Percentiles rank a stretch among this genome's conserved stretches.
These are phyloP conservation scores for Ciborinia camelliae DNA, from an alignment of 2,329 filamentous ascomycete genomes.

Conservation along the genomic window DNA sequence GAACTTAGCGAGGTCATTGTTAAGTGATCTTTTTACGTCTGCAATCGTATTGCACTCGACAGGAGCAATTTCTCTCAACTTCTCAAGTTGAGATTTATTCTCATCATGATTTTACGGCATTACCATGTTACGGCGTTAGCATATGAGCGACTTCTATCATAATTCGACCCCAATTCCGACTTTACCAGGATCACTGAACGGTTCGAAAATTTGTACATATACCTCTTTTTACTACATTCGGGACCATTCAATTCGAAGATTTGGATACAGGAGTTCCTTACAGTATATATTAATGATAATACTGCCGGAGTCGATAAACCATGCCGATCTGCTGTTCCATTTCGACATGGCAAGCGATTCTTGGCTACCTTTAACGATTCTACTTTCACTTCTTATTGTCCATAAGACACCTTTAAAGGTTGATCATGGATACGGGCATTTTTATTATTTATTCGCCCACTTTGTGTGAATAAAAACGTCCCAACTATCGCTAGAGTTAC, in stretches of 20 bases:
- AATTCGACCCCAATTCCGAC: conserved; percentile 23
- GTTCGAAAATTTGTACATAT: conserved; percentile 33
- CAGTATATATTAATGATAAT: conserved; percentile 34
- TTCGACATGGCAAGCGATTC: conserved; percentile 17
- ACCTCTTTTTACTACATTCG: conserved; percentile 22
- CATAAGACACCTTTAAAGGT: conserved; percentile 11
- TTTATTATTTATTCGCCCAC: conserved; percentile 13
- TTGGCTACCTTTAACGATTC: conserved; percentile 18
- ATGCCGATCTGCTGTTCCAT: conserved; percentile 12
- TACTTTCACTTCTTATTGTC: conserved; percentile 25
- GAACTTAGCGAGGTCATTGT: conserved; percentile 36
- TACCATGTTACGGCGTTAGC: conserved; percentile 36
- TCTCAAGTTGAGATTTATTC: conserved; percentile 26
- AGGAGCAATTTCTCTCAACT: conserved; percentile 22
- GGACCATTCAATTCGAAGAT: conserved; percentile 20
- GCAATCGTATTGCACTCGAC: conserved; percentile 13
- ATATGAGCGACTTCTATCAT: conserved; percentile 34
- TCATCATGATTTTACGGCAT: conserved; percentile 37
- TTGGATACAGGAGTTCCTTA: conserved; percentile 21
- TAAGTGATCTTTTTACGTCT: conserved; percentile 23
- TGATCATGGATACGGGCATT: conserved; percentile 5
- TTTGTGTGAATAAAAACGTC: conserved; percentile 28
- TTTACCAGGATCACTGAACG: conserved; percentile 16
- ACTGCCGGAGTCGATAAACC: conserved; percentile 18
- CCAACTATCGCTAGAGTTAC: conserved; percentile 37